These are phyloP conservation scores for Boletus sp. DNA, from an alignment of 768 basidiomycete species.

Conservation along the genomic window DNA sequence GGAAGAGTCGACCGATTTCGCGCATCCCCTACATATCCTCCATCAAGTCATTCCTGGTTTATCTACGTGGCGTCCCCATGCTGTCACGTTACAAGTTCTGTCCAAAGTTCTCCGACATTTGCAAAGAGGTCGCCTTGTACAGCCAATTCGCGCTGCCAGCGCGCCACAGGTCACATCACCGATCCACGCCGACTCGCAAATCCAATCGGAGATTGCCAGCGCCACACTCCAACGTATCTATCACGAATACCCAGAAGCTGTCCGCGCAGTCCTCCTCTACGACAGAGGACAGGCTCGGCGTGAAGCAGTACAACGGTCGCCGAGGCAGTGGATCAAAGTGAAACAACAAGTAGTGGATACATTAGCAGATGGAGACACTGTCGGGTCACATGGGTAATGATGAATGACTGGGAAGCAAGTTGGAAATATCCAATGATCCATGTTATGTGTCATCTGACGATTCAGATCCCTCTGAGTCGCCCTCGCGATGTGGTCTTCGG, in stretches of 20 bases:
- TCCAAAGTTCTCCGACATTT: constrained; percentile 47
- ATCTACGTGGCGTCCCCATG: constrained; percentile 67
- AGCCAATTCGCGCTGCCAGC: constrained; percentile 34
- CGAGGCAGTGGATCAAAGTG: constrained; percentile 20
- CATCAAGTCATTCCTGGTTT: constrained; percentile 63
- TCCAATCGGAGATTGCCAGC: constrained; percentile 33
- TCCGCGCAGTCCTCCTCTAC: constrained; percentile 33
- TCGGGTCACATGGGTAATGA: constrained; percentile 22
- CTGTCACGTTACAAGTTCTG: constrained; percentile 46
- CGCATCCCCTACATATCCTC: constrained; percentile 57
- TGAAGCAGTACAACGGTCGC: constrained; percentile 12
- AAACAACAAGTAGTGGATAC: constrained; percentile 22
- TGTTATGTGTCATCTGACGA: constrained; percentile 59
- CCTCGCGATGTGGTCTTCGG: constrained; percentile 55
- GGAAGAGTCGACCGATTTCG: constrained; percentile 44
- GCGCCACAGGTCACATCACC: constrained; percentile 21
- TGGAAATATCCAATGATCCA: constrained; percentile 10
- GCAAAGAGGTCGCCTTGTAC: constrained; percentile 47
- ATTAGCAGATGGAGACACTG: constrained; percentile 24
- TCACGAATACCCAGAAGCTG: constrained; percentile 49
- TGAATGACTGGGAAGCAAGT: constrained; percentile 11
- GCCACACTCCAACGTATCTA: constrained; percentile 47
- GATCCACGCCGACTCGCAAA: constrained; percentile 23
- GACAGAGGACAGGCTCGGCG: constrained; percentile 32
- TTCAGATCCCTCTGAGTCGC: constrained; percentile 60